Evolutionary conservation across 2,329 filamentous ascomycete species (phyloP), one percentile per base, ranked within the genome.

Genomic region (Thelonectria discophora): DNA sequence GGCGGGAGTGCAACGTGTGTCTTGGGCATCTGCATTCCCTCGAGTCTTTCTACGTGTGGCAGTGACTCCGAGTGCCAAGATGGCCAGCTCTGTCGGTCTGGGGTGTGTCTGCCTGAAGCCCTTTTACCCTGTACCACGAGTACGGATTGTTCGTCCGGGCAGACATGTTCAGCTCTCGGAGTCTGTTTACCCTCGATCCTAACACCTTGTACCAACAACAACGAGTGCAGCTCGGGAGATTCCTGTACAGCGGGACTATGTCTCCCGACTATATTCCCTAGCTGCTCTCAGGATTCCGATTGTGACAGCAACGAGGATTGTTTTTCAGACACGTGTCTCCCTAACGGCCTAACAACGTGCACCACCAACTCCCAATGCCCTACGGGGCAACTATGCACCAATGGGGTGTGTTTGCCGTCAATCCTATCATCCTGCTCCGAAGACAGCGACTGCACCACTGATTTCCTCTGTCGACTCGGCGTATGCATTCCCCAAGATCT

Each of bases 161-260:
- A 51, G n/a, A 50, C 40, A 6, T 60, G 58, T 10, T 60, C 51
- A 11, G 51, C 42, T 2, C 13, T 7, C 3, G 52, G 52, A 7
- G 7, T 55, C 12, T 55, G 52, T 32, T 17, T 55, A 2, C 27
- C 52, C 1, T 27, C 42, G 13, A 15, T 24, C 3, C 18, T 55
- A 2, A 30, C 52, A 3, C 15, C 52, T 4, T 55, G 52, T n/a
- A 15, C 52, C 0, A 42, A 30, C 2, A 42, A 8, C 6, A 46
- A n/a, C 1, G 34, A 11, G 1, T 60, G 58, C 20, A 34, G n/a
- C 18, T 18, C 34, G 3, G 17, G 13, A 1, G 30, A 55, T 12
- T 40, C 40, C 11, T 60, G 58, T 39, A 55, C 52, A 8, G 51
- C 58, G 2, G 52, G 58, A 10, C 8, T 55, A 4, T 60, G 58